Evolutionary conservation across 163 green algal species (phyloP).

Genomic region (Scenedesmus sp.): DNA sequence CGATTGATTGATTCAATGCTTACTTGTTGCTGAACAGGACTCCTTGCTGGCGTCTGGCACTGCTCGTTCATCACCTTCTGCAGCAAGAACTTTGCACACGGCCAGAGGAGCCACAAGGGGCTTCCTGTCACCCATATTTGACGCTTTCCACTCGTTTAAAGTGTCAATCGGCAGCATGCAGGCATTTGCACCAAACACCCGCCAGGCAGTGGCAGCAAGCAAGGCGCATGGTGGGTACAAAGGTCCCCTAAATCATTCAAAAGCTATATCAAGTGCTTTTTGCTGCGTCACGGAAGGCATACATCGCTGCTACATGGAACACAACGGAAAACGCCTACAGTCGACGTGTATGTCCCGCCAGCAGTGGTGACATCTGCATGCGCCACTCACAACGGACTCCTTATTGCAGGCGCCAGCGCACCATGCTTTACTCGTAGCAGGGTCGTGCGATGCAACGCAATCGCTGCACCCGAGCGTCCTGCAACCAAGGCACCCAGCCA

Average conservation of each 20-base stretch:
- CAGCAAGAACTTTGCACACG: background rate
- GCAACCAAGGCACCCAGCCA: conserved; percentile 56
- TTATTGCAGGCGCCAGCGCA: background rate
- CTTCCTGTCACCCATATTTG: background rate
- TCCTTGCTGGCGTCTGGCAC: background rate
- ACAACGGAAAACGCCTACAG: background rate
- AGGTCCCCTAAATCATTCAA: background rate
- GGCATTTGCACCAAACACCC: background rate
- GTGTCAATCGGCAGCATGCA: background rate
- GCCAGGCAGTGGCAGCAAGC: background rate
- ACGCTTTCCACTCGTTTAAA: background rate
- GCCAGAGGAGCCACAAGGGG: background rate
- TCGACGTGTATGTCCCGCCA: background rate
- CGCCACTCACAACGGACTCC: background rate
- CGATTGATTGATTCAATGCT: background rate
- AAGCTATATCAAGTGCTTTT: background rate
- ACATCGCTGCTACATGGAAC: background rate
- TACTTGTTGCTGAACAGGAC: background rate
- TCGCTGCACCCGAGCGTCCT: conserved; percentile 35
- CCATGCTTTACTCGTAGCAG: background rate
- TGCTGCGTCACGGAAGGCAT: background rate
- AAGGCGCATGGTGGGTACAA: background rate
- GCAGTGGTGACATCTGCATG: background rate
- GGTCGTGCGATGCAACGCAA: conserved; percentile 24
- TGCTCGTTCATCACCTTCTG: background rate